A percentile compares a stretch with the other conserved stretches of the same genome.
These are phyloP conservation scores for Zygotorulaspora florentina DNA, from an alignment of 805 yeast genomes.

Conservation along the genomic window DNA sequence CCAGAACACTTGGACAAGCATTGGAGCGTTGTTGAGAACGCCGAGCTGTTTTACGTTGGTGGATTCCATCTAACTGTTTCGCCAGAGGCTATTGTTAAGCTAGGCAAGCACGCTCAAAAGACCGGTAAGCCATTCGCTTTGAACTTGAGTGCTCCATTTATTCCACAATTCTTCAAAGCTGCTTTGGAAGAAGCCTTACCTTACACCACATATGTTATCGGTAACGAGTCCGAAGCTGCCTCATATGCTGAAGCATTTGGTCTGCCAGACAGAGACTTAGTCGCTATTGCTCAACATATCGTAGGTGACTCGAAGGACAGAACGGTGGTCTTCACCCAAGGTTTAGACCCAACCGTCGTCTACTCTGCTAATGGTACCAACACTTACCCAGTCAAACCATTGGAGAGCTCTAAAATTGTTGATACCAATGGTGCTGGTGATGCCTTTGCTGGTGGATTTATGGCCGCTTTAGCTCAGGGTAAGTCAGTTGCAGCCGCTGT, in stretches of 20 bases:
- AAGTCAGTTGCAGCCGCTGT: slow-evolving; percentile 57
- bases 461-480: slow-evolving; percentile 80
- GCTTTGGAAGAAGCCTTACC: slow-evolving; percentile 75
- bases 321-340: slow-evolving; percentile 92
- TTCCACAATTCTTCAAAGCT: slow-evolving; percentile 92
- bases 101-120: slow-evolving; percentile 90
- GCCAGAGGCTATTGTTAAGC: slow-evolving; percentile 83
- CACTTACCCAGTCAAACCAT: slow-evolving; percentile 63
- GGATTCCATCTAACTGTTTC: slow-evolving; percentile 99
- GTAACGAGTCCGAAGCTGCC: slow-evolving; percentile 96
- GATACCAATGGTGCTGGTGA: slow-evolving; percentile 99
- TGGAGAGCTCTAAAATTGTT: slow-evolving; percentile 61
- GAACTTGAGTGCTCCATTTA: slow-evolving; percentile 95
- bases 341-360: slow-evolving; percentile 82
- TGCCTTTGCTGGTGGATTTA: slow-evolving; percentile 95
- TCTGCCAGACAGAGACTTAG: slow-evolving; percentile 51
- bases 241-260: slow-evolving; percentile 87
- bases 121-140: slow-evolving; percentile 71
- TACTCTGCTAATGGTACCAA: slow-evolving; percentile 55
- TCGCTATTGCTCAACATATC: slow-evolving; percentile 74
- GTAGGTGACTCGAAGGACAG: slow-evolving; percentile 62
- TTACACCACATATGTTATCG: slow-evolving; percentile 86
- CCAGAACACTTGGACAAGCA: slow-evolving; percentile 81
- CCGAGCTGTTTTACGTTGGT: slow-evolving; percentile 84
- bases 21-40: slow-evolving; percentile 81